Percentiles rank a stretch among this genome's conserved stretches.
These are phyloP conservation scores for Fraxinus platypoda DNA, from an alignment of 305 asterid genomes.

Conservation along the genomic window DNA sequence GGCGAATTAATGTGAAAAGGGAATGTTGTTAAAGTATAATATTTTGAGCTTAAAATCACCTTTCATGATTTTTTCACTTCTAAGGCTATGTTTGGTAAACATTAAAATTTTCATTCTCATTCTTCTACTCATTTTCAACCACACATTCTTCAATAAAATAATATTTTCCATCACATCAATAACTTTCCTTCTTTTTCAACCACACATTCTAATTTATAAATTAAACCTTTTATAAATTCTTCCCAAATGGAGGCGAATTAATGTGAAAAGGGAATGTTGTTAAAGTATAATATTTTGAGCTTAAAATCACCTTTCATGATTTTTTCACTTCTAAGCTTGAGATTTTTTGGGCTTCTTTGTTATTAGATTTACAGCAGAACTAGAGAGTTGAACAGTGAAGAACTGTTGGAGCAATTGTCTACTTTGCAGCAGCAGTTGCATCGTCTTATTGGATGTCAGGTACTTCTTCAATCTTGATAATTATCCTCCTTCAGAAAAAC, in stretches of 20 bases:
- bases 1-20: neutral
- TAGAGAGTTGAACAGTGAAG: constrained; percentile 82
- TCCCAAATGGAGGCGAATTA: neutral
- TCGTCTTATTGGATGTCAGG: constrained; percentile 98
- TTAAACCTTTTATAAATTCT: neutral
- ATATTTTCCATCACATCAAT: no score
- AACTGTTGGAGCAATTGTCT: constrained; percentile 88
- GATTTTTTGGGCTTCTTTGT: constrained; percentile 18
- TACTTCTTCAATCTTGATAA: constrained; percentile 30
- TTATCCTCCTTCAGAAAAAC: constrained; percentile 15
- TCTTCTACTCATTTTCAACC: no score
- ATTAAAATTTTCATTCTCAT: no score
- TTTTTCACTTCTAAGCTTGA: neutral
- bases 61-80: constrained; percentile 4
- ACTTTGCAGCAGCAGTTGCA: constrained; percentile 85
- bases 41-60: constrained; percentile 1
- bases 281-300: neutral
- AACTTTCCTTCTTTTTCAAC: no score
- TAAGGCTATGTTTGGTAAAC: no score
- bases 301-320: constrained; percentile 10
- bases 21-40: neutral
- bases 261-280: neutral
- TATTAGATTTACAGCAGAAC: constrained; percentile 85
- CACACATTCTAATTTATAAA: no score
- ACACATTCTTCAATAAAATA: no score